Base-by-base conservation (phyloP, 306 rosid species). In the Prinsepia uniflora region DNA sequence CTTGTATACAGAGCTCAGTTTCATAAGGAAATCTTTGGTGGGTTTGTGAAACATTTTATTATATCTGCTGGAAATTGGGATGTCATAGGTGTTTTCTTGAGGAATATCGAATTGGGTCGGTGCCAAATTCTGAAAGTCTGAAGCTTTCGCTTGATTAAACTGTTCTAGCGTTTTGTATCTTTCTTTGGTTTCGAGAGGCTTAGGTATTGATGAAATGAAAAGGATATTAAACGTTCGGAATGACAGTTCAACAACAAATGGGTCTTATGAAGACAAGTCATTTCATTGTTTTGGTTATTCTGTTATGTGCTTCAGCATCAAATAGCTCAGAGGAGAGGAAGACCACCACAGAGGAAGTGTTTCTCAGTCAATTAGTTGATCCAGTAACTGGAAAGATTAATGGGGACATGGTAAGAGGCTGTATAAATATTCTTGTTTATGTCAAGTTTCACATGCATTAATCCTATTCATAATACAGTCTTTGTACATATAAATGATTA, bases 391-490 rank as follows among this genome's bases (percentile, higher is more conserved):
- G 86, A 63, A 40, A 81, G 60, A 70, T 89, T 45, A 79, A 86
- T 68, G 72, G 73, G 65, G 84, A 84, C 68, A 69, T 83, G 96
- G 99, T 95, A 72, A 87, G 92, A 76, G 50, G 75, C 75, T 56
- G 43, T 30, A 13, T 76, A 72, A 10, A 46, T 10, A 22, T 8
- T 59, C 65, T 11, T 59, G 64, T 64, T 8, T 43, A 30, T 15
- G n/a, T 24, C 43, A 17, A 9, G n/a, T 36, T 56, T 36, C 7
- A 40, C 24, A 19, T 67, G 17, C 46, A 19, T 30, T 50, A 8
- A 41, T 34, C 13, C 18, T 24, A 3, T 44, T 9, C 7, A 9
- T 58, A 13, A 41, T 61, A 10, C 14, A 18, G 36, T 30, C 4
- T 42, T 15, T 71, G 24, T 46, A 10, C 64, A 44, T 70, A 22